These are phyloP conservation scores for Blastobotrys parvus DNA, from an alignment of 805 yeast species.

Conservation along the genomic window DNA sequence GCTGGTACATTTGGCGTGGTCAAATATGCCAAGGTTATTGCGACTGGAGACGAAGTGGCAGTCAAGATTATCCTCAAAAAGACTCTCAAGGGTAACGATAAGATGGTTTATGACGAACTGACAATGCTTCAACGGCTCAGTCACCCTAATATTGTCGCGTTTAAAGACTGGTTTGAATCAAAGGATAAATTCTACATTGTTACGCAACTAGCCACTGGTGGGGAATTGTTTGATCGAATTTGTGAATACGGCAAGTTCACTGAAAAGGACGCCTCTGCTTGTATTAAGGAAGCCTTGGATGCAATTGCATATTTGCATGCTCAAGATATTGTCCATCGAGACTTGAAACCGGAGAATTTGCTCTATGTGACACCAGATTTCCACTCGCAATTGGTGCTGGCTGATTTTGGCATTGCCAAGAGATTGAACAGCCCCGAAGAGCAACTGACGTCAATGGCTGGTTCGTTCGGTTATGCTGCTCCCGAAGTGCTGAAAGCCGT, in stretches of 20 bases:
- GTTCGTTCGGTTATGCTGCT: slow-evolving; percentile 94
- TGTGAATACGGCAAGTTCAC: slow-evolving; percentile 75
- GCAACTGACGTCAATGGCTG: slow-evolving; percentile 64
- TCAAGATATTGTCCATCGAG: slow-evolving; percentile 80
- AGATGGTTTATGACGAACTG: slow-evolving; percentile 73
- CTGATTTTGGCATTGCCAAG: slow-evolving; percentile 95
- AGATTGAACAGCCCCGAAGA: slow-evolving; percentile 53
- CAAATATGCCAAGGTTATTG: slow-evolving; percentile 52
- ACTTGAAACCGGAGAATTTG: slow-evolving; percentile 89
- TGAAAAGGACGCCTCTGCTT: slow-evolving; percentile 75
- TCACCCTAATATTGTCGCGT: slow-evolving; percentile 84
- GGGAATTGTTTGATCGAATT: slow-evolving; percentile 87
- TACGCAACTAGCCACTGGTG: slow-evolving; percentile 92
- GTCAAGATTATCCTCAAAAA: slow-evolving; percentile 82
- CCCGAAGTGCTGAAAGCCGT: slow-evolving; percentile 78
- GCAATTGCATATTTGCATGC: slow-evolving; percentile 76
- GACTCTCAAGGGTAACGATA: slow-evolving; percentile 70
- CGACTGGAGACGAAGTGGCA: slow-evolving; percentile 67
- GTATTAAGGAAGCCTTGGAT: slow-evolving; percentile 62
- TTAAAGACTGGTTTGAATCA: slow-evolving; percentile 89
- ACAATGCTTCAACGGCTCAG: slow-evolving; percentile 53
- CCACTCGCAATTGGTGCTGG: slow-evolving; percentile 70
- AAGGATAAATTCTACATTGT: slow-evolving; percentile 88
- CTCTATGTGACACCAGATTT: slow-evolving; percentile 56
- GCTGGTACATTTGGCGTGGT: slow-evolving; percentile 96